These are phyloP conservation scores for Acanthamoeba lugdunensis DNA, from an alignment of 208 protist species.

Conservation along the genomic window DNA sequence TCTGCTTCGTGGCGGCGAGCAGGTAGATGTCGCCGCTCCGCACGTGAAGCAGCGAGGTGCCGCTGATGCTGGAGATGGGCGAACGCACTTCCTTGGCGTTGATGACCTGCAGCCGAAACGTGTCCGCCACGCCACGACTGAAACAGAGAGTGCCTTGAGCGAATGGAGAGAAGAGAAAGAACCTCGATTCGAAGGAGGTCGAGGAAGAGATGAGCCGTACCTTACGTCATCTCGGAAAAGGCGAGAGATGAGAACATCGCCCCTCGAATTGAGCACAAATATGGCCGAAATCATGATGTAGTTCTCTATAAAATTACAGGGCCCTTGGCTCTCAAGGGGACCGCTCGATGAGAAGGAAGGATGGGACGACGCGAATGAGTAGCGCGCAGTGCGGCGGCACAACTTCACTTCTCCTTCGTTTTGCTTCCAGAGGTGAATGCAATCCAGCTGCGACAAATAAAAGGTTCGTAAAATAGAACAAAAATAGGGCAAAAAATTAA, in stretches of 20 bases:
- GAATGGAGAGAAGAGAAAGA: not conserved
- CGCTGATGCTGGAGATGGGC: constrained; percentile 52
- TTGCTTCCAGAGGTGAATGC: no score
- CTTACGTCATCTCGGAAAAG: constrained; percentile 48
- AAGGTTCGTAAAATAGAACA: no score
- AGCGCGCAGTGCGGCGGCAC: no score
- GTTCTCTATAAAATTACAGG: constrained; percentile 82
- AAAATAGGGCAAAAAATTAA: no score
- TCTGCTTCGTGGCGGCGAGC: constrained; percentile 63
- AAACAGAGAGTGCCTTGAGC: not conserved
- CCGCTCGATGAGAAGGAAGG: no score
- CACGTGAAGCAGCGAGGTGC: constrained; percentile 62
- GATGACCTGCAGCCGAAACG: constrained; percentile 59
- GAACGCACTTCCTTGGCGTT: constrained; percentile 71
- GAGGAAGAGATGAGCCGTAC: not conserved
- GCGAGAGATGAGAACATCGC: constrained; percentile 58
- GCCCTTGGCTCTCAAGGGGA: constrained; percentile 75
- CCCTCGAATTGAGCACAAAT: constrained; percentile 56
- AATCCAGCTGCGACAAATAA: no score
- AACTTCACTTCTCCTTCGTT: no score
- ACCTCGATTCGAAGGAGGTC: not conserved
- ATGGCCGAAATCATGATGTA: constrained; percentile 74
- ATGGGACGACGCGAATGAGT: no score
- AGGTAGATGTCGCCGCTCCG: constrained; percentile 63
- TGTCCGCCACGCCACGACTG: constrained; percentile 26